Percentiles rank a stretch among this genome's conserved stretches.
phyloP scores from a whole-genome alignment of 257 asterid species.

The Fraxinus excelsior region DNA sequence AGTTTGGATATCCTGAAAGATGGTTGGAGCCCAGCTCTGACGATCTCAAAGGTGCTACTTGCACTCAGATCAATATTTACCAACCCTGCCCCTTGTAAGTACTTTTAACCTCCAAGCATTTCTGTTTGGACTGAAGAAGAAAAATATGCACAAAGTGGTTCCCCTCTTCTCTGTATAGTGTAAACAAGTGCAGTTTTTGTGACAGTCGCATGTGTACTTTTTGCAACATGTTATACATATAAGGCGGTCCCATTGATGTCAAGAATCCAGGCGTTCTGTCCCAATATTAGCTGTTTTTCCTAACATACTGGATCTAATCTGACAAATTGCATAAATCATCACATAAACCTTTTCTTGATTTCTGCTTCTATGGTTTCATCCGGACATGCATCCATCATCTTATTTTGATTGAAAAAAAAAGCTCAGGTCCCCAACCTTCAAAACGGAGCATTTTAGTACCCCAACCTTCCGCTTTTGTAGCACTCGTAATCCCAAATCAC shows the following conservation, averaged over 20 bases:
- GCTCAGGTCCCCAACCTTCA: background rate
- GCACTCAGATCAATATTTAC: slow-evolving; percentile 83
- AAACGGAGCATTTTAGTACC: background rate
- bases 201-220: background rate
- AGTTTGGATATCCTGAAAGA: slow-evolving; percentile 87
- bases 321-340: background rate
- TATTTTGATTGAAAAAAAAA: background rate
- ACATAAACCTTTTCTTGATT: background rate
- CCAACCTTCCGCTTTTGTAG: background rate
- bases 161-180: background rate
- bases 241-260: background rate
- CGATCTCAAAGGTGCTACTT: slow-evolving; percentile 79
- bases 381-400: background rate
- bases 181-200: background rate
- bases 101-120: slow-evolving; percentile 2
- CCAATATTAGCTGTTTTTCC: background rate
- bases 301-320: background rate
- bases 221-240: background rate
- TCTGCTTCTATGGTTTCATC: background rate
- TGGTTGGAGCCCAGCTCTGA: slow-evolving; percentile 95
- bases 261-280: background rate
- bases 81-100: slow-evolving; percentile 75
- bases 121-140: background rate
- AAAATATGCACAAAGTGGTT: background rate
- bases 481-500: background rate